phyloP scores from a whole-genome alignment of 148 eudicot species.

The Vaccinium darrowii region DNA sequence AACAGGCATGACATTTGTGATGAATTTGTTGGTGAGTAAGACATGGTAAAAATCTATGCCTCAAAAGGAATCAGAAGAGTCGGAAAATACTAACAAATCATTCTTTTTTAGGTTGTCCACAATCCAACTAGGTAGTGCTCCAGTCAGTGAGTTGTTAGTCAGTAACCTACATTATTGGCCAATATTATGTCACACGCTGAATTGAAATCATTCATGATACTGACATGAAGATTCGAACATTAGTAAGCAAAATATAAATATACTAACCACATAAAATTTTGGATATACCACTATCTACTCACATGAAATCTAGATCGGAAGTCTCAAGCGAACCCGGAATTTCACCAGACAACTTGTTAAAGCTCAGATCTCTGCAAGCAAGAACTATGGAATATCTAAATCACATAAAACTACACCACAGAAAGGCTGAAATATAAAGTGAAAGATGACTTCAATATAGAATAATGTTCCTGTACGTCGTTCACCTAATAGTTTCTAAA shows the following conservation, averaged over 20 bases:
- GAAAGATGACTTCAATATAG: background rate
- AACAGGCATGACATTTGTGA: background rate
- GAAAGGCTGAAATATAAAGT: background rate
- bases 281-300: constrained; percentile 18
- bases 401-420: background rate
- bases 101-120: constrained; percentile 25
- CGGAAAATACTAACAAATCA: constrained; percentile 15
- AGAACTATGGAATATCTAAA: constrained; percentile 2
- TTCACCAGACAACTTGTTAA: constrained; percentile 52
- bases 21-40: background rate
- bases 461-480: background rate
- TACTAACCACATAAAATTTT: background rate
- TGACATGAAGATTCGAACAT: background rate
- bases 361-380: constrained; percentile 62
- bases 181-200: background rate
- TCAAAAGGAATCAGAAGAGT: background rate
- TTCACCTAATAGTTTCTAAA: background rate
- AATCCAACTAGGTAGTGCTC: constrained; percentile 58
- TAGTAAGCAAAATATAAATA: background rate
- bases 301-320: constrained; percentile 31
- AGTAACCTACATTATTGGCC: constrained; percentile 44
- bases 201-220: background rate
- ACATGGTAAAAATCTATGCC: background rate
- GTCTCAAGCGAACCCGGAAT: constrained; percentile 35
- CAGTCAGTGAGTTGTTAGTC: constrained; percentile 52